phyloP scores from a whole-genome alignment of 1,284 basidiomycete species.

The Trichosporon faecale region DNA sequence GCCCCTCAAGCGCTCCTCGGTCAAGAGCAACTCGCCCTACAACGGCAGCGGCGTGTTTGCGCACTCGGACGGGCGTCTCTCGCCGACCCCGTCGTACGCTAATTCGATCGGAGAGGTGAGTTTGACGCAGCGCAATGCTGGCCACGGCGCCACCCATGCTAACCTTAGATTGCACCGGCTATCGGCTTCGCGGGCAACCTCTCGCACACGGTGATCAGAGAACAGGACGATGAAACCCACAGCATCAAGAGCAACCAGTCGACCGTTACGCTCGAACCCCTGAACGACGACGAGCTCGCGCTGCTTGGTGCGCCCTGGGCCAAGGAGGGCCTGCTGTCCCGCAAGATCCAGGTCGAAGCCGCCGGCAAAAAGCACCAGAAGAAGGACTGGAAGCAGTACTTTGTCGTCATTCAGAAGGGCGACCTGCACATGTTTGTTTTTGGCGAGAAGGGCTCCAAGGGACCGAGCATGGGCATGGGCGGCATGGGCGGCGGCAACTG shows the following conservation, averaged over 20 bases:
- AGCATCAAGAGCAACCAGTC: slow-evolving; percentile 64
- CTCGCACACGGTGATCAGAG: slow-evolving; percentile 91
- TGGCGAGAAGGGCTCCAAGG: slow-evolving; percentile 58
- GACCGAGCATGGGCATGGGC: slow-evolving; percentile 53
- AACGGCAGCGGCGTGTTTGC: slow-evolving; percentile 26
- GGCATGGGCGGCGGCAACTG: slow-evolving; percentile 93
- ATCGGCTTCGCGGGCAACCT: slow-evolving; percentile 94
- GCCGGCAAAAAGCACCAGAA: slow-evolving; percentile 67
- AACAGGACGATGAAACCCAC: slow-evolving; percentile 84
- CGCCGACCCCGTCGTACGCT: slow-evolving; percentile 82
- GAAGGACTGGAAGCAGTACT: slow-evolving; percentile 87
- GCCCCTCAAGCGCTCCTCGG: background rate
- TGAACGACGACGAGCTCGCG: slow-evolving; percentile 90
- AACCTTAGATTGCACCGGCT: slow-evolving; percentile 61
- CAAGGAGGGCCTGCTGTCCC: slow-evolving; percentile 90
- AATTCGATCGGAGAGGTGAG: slow-evolving; percentile 75
- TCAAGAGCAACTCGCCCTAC: slow-evolving; percentile 54
- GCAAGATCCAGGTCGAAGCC: slow-evolving; percentile 91
- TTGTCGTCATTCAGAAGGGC: slow-evolving; percentile 91
- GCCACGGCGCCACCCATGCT: background rate
- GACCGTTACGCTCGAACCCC: slow-evolving; percentile 54
- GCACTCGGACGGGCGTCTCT: slow-evolving; percentile 70
- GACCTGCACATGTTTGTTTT: slow-evolving; percentile 93
- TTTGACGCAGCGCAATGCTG: background rate
- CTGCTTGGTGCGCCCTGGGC: slow-evolving; percentile 95